Conservation (phyloP, 2,329 filamentous ascomycete species). For the Colletotrichum spaethianum region DNA sequence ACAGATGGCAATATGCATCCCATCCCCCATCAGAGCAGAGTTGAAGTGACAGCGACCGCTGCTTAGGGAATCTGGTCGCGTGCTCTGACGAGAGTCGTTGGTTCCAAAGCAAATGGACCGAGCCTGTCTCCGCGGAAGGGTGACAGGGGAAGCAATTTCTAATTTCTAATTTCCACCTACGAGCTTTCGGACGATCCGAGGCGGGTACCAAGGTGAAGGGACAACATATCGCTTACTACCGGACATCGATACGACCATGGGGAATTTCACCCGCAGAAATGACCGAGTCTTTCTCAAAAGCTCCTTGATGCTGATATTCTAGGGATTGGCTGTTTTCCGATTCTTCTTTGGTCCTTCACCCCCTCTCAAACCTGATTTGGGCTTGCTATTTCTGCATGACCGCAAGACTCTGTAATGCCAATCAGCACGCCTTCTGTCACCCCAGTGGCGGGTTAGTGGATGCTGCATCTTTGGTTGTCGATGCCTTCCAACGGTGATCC, state of each 20-base stretch:
- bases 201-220: not conserved
- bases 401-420: not conserved
- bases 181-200: not conserved
- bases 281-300: not conserved
- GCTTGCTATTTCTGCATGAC: not conserved
- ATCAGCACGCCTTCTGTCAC: not conserved
- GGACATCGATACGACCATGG: not conserved
- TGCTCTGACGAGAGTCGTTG: not conserved
- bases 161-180: not conserved
- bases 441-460: not conserved
- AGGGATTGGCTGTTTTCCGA: not conserved
- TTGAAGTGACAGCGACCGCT: not conserved
- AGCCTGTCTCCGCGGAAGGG: not conserved
- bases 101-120: not conserved
- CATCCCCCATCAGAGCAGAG: not conserved
- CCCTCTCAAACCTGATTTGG: not conserved
- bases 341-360: not conserved
- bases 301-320: not conserved
- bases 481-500: conserved; percentile 17
- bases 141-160: not conserved
- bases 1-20: not conserved
- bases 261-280: not conserved
- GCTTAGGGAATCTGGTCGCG: conserved; percentile 19
- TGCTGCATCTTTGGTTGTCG: not conserved
- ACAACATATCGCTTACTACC: not conserved